Base-by-base conservation (phyloP, 768 basidiomycete species). In the Lactifluus rugatus region DNA sequence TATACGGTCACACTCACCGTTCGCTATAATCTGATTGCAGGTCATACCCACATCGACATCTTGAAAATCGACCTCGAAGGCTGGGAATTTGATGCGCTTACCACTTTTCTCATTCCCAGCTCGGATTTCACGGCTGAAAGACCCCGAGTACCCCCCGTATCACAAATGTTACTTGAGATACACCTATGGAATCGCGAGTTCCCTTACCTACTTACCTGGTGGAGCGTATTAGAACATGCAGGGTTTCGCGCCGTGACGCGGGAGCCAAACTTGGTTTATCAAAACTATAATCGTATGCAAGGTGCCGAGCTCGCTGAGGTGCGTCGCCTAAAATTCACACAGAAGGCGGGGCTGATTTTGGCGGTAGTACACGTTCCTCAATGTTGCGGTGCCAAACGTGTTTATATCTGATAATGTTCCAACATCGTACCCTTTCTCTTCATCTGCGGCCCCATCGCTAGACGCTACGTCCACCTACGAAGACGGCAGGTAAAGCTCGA, bases 31-130 rank as follows among this genome's bases (percentile, higher is more conserved):
- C 36, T 28, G 16, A 36, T 39, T 13, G 3, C 16, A 52, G 56
- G 62, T 34, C 76, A 75, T 65, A 68, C 47, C 21, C 66, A 70
- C 59, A 70, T 78, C 11, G 73, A 77, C 51, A 64, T 76, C 19
- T 69, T 74, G 64, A 73, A 78, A 66, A 71, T 78, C 59, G 77
- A 78, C 64, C 64, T 80, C 8, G 77, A 79, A 49, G 78, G 77
- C 32, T 74, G 72, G 65, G 77, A 79, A 60, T 79, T 78, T 32
- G 70, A 74, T 14, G 72, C 76, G 1, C 71, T 79, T 45, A 47
- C 69, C 0, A 67, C 72, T 44, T 70, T 79, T 60, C 61, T 79
- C 21, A 65, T 70, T 19, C 70, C 75, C 16, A 76, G 70, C 57
- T 55, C 70, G 34, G 60, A 60, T 5, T 54, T 37, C 23, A 39